phyloP scores from a whole-genome alignment of 257 asterid genomes.

The Solanum neorickii region DNA sequence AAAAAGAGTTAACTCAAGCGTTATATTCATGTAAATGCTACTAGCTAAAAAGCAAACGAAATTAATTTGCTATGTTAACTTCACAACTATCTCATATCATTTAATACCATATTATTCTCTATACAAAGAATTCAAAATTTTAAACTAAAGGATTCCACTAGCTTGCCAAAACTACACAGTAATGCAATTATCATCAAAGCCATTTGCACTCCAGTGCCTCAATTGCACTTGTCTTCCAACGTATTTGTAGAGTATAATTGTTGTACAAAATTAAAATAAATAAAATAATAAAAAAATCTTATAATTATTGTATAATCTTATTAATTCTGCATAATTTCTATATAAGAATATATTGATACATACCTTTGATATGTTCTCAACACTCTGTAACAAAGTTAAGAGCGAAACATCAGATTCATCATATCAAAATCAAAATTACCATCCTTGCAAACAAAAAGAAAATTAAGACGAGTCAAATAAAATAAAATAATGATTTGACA shows the following conservation, averaged over 20 bases:
- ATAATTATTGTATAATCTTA: background rate
- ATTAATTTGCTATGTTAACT: no score
- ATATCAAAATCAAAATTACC: background rate
- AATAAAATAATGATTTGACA: background rate
- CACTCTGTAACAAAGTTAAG: background rate
- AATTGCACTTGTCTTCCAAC: background rate
- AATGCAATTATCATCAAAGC: background rate
- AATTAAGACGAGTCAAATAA: background rate
- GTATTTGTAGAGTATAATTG: background rate
- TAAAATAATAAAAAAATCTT: background rate
- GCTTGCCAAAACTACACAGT: background rate
- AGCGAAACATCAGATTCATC: background rate
- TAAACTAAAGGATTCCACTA: background rate
- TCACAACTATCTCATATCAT: no score
- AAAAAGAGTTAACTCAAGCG: slow-evolving; percentile 12
- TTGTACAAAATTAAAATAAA: background rate
- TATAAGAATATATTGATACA: background rate
- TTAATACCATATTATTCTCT: background rate
- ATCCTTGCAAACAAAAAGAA: background rate
- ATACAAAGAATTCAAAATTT: background rate
- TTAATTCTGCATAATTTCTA: background rate
- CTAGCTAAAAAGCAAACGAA: no score
- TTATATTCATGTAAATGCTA: no score
- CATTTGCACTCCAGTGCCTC: background rate
- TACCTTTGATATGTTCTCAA: background rate